phyloP scores from a whole-genome alignment of 768 basidiomycete genomes.

The Termitomyces sp. region DNA sequence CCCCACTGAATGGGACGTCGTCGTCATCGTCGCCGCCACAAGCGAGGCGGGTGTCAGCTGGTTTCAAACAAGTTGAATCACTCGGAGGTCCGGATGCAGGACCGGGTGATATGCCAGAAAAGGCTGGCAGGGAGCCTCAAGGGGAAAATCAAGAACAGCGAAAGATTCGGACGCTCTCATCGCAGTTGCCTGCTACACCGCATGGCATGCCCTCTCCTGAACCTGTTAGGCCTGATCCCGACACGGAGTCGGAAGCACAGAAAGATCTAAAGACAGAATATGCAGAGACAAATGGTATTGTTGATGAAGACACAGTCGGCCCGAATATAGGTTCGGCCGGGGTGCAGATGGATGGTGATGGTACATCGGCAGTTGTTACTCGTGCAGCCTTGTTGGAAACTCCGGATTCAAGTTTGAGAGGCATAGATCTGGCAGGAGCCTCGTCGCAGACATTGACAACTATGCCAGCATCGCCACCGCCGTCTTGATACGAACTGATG shows the following conservation, averaged over 20 bases:
- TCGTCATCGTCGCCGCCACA: not conserved
- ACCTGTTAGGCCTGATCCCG: not conserved
- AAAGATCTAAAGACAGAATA: too few relatives aligned
- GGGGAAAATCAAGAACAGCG: not conserved
- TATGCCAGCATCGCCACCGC: too few relatives aligned
- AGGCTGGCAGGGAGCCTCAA: not conserved
- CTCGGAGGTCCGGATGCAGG: constrained; percentile 11
- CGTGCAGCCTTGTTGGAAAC: not conserved
- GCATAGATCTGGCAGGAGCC: too few relatives aligned
- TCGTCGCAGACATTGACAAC: too few relatives aligned
- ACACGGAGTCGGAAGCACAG: constrained; percentile 2
- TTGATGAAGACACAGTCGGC: not conserved
- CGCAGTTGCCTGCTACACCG: constrained; percentile 5
- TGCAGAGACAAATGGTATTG: not conserved
- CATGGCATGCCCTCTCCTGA: constrained; percentile 7
- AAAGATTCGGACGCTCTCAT: not conserved
- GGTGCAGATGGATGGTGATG: not conserved
- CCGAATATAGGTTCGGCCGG: not conserved
- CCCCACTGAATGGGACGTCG: constrained; percentile 7
- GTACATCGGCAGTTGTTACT: too few relatives aligned
- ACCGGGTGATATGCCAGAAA: constrained; percentile 9
- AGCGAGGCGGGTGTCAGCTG: constrained; percentile 9
- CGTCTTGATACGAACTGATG: too few relatives aligned
- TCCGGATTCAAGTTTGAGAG: too few relatives aligned
- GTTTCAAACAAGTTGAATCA: constrained; percentile 17